Percentiles rank a stretch among this genome's conserved stretches.
These are phyloP conservation scores for Pterocarpus macrocarpus DNA, from an alignment of 306 rosid genomes.

Conservation along the genomic window DNA sequence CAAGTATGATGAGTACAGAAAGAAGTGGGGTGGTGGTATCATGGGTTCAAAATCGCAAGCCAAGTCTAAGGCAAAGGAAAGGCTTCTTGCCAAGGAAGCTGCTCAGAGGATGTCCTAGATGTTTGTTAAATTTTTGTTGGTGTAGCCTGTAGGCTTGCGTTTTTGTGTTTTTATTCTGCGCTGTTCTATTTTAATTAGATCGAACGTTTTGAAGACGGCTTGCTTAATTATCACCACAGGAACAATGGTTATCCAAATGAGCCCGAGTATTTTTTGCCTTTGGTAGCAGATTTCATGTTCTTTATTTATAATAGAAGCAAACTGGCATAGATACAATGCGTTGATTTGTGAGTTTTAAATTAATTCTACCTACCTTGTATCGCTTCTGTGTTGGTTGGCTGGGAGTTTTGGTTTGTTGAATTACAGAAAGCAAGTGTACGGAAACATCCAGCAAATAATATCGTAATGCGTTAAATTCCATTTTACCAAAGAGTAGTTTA, in stretches of 20 bases:
- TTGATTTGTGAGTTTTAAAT: too few relatives aligned
- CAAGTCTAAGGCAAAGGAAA: constrained; percentile 78
- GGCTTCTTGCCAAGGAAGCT: constrained; percentile 79
- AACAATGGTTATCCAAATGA: constrained; percentile 33
- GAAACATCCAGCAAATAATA: too few relatives aligned
- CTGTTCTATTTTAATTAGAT: background rate
- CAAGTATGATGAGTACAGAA: constrained; percentile 80
- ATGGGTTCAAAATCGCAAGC: constrained; percentile 96
- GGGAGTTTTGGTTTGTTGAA: too few relatives aligned
- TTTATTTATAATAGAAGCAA: too few relatives aligned
- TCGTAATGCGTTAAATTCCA: too few relatives aligned
- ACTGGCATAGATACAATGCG: too few relatives aligned
- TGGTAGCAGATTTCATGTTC: too few relatives aligned
- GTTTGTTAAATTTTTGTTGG: constrained; percentile 26
- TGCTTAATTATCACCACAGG: background rate
- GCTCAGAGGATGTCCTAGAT: constrained; percentile 73
- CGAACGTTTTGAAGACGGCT: background rate
- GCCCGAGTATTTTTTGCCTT: background rate
- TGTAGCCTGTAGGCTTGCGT: background rate
- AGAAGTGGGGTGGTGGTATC: constrained; percentile 91
- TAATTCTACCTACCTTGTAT: too few relatives aligned
- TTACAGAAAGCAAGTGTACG: too few relatives aligned
- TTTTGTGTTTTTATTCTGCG: background rate
- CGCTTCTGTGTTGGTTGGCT: too few relatives aligned
- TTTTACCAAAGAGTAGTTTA: too few relatives aligned